Base-by-base conservation (phyloP, 1,139 yeast species). In the Waltiozyma solani region DNA sequence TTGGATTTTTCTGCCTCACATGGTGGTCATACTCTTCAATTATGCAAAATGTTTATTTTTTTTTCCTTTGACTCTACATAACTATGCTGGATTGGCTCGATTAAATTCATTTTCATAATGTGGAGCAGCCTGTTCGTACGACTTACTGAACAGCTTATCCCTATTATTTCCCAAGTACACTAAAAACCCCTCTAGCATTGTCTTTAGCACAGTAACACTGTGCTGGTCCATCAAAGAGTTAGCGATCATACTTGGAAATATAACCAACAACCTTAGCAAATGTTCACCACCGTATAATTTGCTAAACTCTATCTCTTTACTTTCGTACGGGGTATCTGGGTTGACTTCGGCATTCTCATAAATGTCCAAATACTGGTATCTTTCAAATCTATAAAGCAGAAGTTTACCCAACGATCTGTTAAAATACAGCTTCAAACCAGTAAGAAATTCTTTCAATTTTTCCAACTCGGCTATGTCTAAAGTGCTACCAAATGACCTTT, bases 181-280 rank as follows among this genome's bases (percentile, higher is more conserved):
- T 37, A 73, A 61, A 20, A 84, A 59, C 42, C 60, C 73, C 36
- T 73, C 78, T 41, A 83, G 51, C 38, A 81, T 71, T 5, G 61
- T 68, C 39, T 70, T 69, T 41, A 80, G 58, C 13, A 73, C 72
- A 5, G 65, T 66, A n/a, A 82, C 65, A 40, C 91, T 78, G 42
- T 78, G 79, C 18, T 75, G 68, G 52, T 89, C 96, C 91, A 89
- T 85, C 12, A 79, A 65, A 0, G 95, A 77, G 47, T 79, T 80
- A 1, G 86, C 72, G 36, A 89, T 69, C 19, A 87, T 63, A 4
- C 86, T 93, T 0, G 97, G 97, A 37, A 91, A 63, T 2, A 86
- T 68, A 11, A 86, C 80, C 46, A 84, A 64, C 40, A 87, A 61
- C 44, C 96, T 64, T 42, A 87, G 62, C 29, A 89, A 63, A 58